These are phyloP conservation scores for Dendrocalamus sinicus DNA, from an alignment of 176 grass and related monocot species.

Conservation along the genomic window DNA sequence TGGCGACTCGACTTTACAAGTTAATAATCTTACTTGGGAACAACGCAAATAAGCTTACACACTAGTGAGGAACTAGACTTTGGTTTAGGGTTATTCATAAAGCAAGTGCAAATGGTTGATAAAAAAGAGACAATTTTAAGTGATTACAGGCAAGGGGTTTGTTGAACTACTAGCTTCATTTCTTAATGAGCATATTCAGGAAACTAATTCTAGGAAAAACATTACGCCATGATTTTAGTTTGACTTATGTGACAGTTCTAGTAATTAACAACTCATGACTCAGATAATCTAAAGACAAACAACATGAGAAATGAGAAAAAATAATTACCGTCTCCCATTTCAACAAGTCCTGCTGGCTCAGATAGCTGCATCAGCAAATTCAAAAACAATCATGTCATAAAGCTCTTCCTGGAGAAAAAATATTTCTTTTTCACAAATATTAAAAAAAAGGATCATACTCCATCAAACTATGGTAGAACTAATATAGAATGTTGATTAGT, in stretches of 20 bases:
- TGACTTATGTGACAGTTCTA: not conserved
- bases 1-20: too few relatives aligned
- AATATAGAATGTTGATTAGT: not conserved
- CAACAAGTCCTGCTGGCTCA: slow-evolving; percentile 92
- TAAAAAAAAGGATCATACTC: slow-evolving; percentile 15
- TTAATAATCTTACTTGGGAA: not conserved
- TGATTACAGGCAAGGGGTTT: not conserved
- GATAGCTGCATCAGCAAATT: slow-evolving; percentile 71
- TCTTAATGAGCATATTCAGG: not conserved
- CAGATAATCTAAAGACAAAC: slow-evolving; percentile 13
- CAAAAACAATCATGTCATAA: slow-evolving; percentile 28
- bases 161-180: not conserved
- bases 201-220: not conserved
- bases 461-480: slow-evolving; percentile 15
- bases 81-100: not conserved
- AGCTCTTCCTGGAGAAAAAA: slow-evolving; percentile 17
- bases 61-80: not conserved
- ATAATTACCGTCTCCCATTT: slow-evolving; percentile 67
- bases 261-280: slow-evolving; percentile 18
- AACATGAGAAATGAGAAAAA: slow-evolving; percentile 37
- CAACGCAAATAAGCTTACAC: not conserved
- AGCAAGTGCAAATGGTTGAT: not conserved
- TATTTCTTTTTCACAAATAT: slow-evolving; percentile 20
- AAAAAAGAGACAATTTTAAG: not conserved
- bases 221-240: slow-evolving; percentile 27